phyloP scores from a whole-genome alignment of 2,329 filamentous ascomycete species.

The Apiospora arundinis region DNA sequence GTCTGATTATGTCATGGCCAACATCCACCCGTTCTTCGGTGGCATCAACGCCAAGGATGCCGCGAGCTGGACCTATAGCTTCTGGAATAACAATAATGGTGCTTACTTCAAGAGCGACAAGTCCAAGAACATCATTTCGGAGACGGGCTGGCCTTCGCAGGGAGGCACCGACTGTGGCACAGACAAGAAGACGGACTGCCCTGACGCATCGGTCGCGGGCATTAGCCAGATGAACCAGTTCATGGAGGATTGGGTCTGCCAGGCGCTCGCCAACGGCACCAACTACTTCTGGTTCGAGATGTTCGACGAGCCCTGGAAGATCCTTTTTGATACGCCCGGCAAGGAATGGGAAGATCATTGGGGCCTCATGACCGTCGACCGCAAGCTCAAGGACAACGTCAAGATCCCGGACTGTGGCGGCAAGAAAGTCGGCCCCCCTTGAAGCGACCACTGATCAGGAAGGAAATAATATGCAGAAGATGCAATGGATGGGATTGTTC shows the following conservation, averaged over 20 bases:
- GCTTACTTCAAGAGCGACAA: conserved; percentile 67
- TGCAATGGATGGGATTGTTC: not conserved
- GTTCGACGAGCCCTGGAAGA: conserved; percentile 97
- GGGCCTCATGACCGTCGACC: conserved; percentile 86
- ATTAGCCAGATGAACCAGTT: conserved; percentile 84
- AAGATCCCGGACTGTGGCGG: conserved; percentile 88
- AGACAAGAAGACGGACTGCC: conserved; percentile 58
- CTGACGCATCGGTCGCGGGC: conserved; percentile 75
- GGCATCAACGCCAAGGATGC: conserved; percentile 73
- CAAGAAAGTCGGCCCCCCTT: conserved; percentile 59
- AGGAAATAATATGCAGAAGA: not conserved
- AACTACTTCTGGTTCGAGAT: conserved; percentile 98
- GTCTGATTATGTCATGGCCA: conserved; percentile 92
- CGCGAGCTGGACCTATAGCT: conserved; percentile 80
- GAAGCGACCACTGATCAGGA: not conserved
- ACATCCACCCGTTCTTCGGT: conserved; percentile 95
- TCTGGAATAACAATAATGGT: conserved; percentile 78
- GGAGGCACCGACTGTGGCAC: conserved; percentile 81
- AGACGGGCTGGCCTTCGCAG: conserved; percentile 88
- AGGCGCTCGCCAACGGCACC: conserved; percentile 78
- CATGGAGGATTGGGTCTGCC: conserved; percentile 85
- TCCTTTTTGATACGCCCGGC: conserved; percentile 68
- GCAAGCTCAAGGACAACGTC: conserved; percentile 83
- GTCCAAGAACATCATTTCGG: conserved; percentile 79
- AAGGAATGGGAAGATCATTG: conserved; percentile 94